Base-by-base conservation (phyloP, 106 monocot genomes). In the Allium cepa region DNA sequence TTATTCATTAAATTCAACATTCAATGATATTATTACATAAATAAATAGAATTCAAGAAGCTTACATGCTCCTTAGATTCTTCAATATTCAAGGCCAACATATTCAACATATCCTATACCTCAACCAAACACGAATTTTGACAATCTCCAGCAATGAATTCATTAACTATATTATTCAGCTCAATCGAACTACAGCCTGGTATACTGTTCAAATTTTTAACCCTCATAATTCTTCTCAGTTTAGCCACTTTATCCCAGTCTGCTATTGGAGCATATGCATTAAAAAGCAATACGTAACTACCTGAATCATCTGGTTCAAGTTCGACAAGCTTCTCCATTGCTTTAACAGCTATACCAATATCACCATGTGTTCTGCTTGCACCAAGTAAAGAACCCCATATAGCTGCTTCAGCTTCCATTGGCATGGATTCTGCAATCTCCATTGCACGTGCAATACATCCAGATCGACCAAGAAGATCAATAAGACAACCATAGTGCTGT, bases 401-500 rank as follows among this genome's bases (percentile, higher is more conserved):
- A 2, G 79, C 77, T 4, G 83, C 85, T 72, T 93, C 93, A 1
- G 93, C 68, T 0, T 70, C 22, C 46, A 84, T 55, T 10, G 85
- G 81, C 86, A 91, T 86, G 56, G 28, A 17, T 0, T 69, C 45
- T 46, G 86, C 72, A 3, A 88, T 15, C 53, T 81, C 74, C 17
- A 81, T 4, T 4, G 93, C 88, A 7, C 14, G 55, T 1, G 15
- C 26, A 49, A 93, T 72, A 46, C 50, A 53, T 14, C 88, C 88
- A 0, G 81, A 76, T 47, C 88, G 69, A 3, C 85, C 74, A 3
- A 88, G 83, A 46, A 93, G 79, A 51, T 93, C 86, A 15, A 88
- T 79, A 62, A 93, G 57, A 59, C 93, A 93, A 7, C 93, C 88
- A 52, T 85, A 93, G 46, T 93, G 93, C 72, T 93, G 79, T 13